Base-by-base conservation (phyloP, 331 rosid genomes). In the Dryas integrifolia region DNA sequence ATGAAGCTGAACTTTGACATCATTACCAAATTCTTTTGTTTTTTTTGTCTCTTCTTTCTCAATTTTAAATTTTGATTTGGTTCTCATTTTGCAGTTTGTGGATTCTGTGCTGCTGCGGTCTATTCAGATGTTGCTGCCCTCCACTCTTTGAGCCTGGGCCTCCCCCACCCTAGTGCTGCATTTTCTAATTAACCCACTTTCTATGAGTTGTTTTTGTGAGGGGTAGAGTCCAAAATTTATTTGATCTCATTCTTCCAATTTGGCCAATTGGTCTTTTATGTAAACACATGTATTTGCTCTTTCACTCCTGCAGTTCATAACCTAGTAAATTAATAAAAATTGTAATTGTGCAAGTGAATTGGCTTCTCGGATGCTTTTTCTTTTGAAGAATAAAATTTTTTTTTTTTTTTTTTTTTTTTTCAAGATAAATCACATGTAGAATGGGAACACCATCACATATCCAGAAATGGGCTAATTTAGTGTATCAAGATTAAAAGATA, bases 101-200 rank as follows among this genome's bases (percentile, higher is more conserved):
- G 97, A 76, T 89, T 74, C 73, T 89, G 43, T 78, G 89, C 72
- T 91, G 97, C 81, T 91, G 97, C 68, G 97, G 97, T 58, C 16
- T 91, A 49, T 85, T 82, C 47, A 84, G 75, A 47, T 77, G 90
- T 72, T 91, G 97, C 70, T 83, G 84, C 65, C 97, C 89, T 77
- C 97, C 92, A 6, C 87, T 91, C 47, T 91, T 81, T 47, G 87
- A 80, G 74, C 55, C 84, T 46, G 86, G 81, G 38, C 89, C 91
- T 57, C 96, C 97, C 12, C 97, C 97, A 65, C 86, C 77, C 21
- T 87, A 84, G 68, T 62, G 53, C 52, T 38, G 72, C 41, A 53
- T 55, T 52, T 66, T 15, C 10, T 67, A 48, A 1, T 58, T 9
- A 40, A 30, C 14, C 49, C 13, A 53, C 14, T 16, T 40, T 69